Evolutionary conservation across 2,329 filamentous ascomycete genomes (phyloP).

Genomic region (Neocucurbitaria cava): DNA sequence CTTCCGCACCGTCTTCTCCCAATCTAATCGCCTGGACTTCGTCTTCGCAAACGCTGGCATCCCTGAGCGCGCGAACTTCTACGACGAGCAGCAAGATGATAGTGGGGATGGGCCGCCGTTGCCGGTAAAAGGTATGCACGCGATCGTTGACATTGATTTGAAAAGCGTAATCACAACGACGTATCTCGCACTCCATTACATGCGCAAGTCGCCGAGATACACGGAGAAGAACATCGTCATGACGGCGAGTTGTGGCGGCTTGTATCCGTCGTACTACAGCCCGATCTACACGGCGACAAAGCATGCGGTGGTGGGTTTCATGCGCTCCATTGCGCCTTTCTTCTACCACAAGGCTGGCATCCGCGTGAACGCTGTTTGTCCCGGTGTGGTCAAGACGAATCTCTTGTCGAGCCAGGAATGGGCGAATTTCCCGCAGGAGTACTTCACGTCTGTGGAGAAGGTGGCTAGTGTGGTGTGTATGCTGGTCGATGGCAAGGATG

Average conservation of each 20-base stretch:
- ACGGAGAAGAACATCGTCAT: conserved; percentile 38
- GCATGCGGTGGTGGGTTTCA: conserved; percentile 49
- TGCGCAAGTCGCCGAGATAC: conserved; percentile 31
- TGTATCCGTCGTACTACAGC: conserved; percentile 44
- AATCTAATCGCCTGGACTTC: conserved; percentile 51
- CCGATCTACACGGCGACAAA: conserved; percentile 52
- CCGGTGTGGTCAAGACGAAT: conserved; percentile 46
- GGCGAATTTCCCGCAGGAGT: conserved; percentile 36
- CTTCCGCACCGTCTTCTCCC: conserved; percentile 47
- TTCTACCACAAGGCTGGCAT: conserved; percentile 39
- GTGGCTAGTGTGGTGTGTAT: conserved; percentile 35
- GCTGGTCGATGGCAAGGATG: conserved; percentile 32
- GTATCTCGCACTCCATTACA: conserved; percentile 52
- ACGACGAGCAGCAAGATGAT: conserved; percentile 19
- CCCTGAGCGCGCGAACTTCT: conserved; percentile 51
- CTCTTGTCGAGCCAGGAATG: conserved; percentile 37
- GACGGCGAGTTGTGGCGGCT: conserved; percentile 43
- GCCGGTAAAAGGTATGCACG: conserved; percentile 30
- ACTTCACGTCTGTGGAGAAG: conserved; percentile 39
- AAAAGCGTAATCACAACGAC: conserved; percentile 51
- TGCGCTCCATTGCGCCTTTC: conserved; percentile 43
- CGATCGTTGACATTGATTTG: conserved; percentile 52
- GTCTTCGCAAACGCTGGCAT: conserved; percentile 59
- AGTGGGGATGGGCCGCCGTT: conserved; percentile 12
- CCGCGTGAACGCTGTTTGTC: conserved; percentile 49